phyloP scores from a whole-genome alignment of 1,284 basidiomycete species.

The Leccinum variabile region DNA sequence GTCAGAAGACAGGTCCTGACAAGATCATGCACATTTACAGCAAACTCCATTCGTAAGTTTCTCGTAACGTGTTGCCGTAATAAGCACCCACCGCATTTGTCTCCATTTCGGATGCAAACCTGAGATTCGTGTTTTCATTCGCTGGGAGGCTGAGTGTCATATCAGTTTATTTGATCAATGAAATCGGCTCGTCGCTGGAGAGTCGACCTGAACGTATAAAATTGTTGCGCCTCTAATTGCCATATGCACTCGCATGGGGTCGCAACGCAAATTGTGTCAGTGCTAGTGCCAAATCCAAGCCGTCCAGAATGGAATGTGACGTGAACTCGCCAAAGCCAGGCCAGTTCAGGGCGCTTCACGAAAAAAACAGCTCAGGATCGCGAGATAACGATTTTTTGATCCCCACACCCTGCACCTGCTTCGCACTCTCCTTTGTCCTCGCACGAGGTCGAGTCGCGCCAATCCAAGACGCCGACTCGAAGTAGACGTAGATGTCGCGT shows the following conservation, averaged over 20 bases:
- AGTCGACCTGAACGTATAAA: background rate
- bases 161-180: slow-evolving; percentile 29
- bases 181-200: slow-evolving; percentile 24
- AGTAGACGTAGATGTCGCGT: background rate
- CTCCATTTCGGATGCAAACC: slow-evolving; percentile 30
- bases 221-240: slow-evolving; percentile 8
- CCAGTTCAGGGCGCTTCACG: slow-evolving; percentile 14
- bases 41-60: slow-evolving; percentile 30
- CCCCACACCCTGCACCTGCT: slow-evolving; percentile 6
- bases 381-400: slow-evolving; percentile 32
- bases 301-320: slow-evolving; percentile 25
- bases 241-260: slow-evolving; percentile 4
- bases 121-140: slow-evolving; percentile 26
- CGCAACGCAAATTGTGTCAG: slow-evolving; percentile 15
- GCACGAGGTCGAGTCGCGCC: slow-evolving; percentile 23
- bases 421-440: slow-evolving; percentile 12
- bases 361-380: slow-evolving; percentile 26
- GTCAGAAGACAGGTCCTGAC: slow-evolving; percentile 33
- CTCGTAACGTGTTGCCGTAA: slow-evolving; percentile 31
- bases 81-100: slow-evolving; percentile 26
- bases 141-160: slow-evolving; percentile 11
- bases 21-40: slow-evolving; percentile 32
- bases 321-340: slow-evolving; percentile 23
- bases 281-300: slow-evolving; percentile 4
- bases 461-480: slow-evolving; percentile 28